Base-by-base conservation (phyloP, 1,284 basidiomycete genomes). In the Cryptococcus amylolentus region DNA sequence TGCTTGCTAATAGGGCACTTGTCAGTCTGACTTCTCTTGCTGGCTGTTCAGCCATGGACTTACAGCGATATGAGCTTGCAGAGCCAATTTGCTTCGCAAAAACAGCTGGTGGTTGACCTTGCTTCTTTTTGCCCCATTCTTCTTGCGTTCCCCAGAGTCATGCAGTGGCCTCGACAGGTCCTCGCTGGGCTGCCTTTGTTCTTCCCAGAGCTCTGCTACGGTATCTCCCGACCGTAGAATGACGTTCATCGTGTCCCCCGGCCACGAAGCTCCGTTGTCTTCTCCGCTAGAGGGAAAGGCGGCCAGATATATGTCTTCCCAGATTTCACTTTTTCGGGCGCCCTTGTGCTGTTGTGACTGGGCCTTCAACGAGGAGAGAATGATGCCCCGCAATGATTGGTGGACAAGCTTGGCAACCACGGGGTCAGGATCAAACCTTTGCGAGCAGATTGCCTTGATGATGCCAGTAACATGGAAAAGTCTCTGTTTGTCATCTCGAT, bases 21-120 rank as follows among this genome's bases (percentile, higher is more conserved):
- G 28, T 23, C 16, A 23, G 37, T 27, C 4, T 44, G 23, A 23
- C 23, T 23, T 23, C 23, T 23, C 16, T n/a, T 18, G n/a, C 0
- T 14, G 10, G 35, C 16, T 14, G 7, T 49, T 7, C 13, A 7
- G 13, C n/a, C 37, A 40, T 28, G 23, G 4, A 62, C 64, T 57
- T 43, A 70, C 70, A 2, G 56, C 57, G 2, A 72, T 44, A 52
- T 72, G 64, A 3, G 60, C 62, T 48, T 70, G 66, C 3, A 70
- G 48, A 10, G 63, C 62, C 40, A 62, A 16, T 43, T 64, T 65
- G 43, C 56, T 65, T 37, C 50, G 56, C 31, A 68, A 62, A 50
- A 70, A 70, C 35, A 72, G 51, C 5, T 68, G 63, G 20, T 62
- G 64, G 50, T 64, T 66, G 27, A 51, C 45, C 41, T 43, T 46